phyloP scores from a whole-genome alignment of 2,329 filamentous ascomycete species.

The Pseudopithomyces chartarum region DNA sequence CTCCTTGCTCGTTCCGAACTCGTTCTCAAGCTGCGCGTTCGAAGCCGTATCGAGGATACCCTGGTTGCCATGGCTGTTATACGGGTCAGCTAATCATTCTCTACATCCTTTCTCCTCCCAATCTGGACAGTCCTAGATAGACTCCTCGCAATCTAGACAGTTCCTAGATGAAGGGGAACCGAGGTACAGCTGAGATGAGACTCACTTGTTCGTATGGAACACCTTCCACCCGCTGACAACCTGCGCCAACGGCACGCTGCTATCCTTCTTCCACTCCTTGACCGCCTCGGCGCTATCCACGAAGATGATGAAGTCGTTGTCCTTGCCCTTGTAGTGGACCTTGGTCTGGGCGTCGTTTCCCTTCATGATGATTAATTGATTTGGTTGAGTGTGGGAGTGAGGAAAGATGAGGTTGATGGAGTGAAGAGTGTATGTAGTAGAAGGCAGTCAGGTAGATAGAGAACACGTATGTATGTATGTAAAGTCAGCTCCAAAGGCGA shows the following conservation, averaged over 20 bases:
- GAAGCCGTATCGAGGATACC: conserved; percentile 78
- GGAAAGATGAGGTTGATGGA: too few relatives aligned
- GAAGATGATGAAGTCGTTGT: conserved; percentile 72
- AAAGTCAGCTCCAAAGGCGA: too few relatives aligned
- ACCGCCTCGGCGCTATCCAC: conserved; percentile 66
- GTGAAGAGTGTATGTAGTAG: neutral
- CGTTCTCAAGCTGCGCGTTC: conserved; percentile 75
- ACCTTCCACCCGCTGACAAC: conserved; percentile 89
- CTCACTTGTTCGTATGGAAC: conserved; percentile 88
- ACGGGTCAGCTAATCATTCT: too few relatives aligned
- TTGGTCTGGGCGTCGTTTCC: conserved; percentile 68
- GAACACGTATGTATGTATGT: too few relatives aligned
- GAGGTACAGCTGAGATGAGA: conserved; percentile 45
- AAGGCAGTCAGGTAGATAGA: too few relatives aligned
- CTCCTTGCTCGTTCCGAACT: conserved; percentile 81
- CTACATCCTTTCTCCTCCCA: too few relatives aligned
- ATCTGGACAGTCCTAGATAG: too few relatives aligned
- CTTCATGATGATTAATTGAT: conserved; percentile 32
- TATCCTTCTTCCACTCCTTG: conserved; percentile 83
- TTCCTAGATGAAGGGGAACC: too few relatives aligned
- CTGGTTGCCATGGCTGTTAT: conserved; percentile 83
- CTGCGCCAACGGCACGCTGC: conserved; percentile 76
- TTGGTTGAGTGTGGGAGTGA: conserved; percentile 7
- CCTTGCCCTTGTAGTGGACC: conserved; percentile 81
- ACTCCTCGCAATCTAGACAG: too few relatives aligned